Conservation (phyloP, 192 early-diverging fungal species). For the Entomortierella lignicola region DNA sequence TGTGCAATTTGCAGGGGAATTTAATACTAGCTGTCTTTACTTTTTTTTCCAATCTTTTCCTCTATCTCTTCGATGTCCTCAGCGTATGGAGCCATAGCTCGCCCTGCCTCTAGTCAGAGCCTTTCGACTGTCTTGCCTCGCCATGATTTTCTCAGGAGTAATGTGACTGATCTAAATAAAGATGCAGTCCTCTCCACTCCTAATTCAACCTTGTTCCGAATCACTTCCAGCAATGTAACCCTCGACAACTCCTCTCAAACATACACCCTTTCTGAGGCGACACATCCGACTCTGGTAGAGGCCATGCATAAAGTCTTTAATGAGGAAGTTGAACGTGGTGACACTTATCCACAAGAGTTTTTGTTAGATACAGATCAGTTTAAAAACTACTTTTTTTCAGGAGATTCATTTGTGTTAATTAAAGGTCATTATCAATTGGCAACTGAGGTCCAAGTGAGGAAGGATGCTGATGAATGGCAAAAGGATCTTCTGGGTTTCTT, state of each 20-base stretch:
- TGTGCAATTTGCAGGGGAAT: not conserved
- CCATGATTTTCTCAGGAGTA: conserved; percentile 5
- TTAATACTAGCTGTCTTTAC: not conserved
- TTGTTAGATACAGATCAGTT: conserved; percentile 56
- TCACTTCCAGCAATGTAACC: conserved; percentile 9
- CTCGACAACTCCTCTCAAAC: not conserved
- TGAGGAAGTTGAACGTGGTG: conserved; percentile 70
- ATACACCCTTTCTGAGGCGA: conserved; percentile 11
- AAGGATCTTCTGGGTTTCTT: conserved; percentile 70
- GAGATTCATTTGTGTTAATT: conserved; percentile 65
- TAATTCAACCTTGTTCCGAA: conserved; percentile 28
- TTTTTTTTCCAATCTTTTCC: not conserved
- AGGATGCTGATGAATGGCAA: conserved; percentile 41
- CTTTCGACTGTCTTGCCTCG: conserved; percentile 33
- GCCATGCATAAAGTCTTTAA: conserved; percentile 70
- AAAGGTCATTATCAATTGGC: conserved; percentile 39
- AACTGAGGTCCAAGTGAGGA: conserved; percentile 16
- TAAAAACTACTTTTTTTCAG: conserved; percentile 62
- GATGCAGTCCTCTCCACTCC: not conserved
- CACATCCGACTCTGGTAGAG: conserved; percentile 30
- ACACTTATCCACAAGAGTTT: conserved; percentile 79
- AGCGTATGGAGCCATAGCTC: conserved; percentile 41
- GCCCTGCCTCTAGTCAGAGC: conserved; percentile 27
- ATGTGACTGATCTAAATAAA: not conserved
- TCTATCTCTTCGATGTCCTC: conserved; percentile 34